These are phyloP conservation scores for Erysimum cheiranthoides DNA, from an alignment of 345 rosid genomes.

Conservation along the genomic window DNA sequence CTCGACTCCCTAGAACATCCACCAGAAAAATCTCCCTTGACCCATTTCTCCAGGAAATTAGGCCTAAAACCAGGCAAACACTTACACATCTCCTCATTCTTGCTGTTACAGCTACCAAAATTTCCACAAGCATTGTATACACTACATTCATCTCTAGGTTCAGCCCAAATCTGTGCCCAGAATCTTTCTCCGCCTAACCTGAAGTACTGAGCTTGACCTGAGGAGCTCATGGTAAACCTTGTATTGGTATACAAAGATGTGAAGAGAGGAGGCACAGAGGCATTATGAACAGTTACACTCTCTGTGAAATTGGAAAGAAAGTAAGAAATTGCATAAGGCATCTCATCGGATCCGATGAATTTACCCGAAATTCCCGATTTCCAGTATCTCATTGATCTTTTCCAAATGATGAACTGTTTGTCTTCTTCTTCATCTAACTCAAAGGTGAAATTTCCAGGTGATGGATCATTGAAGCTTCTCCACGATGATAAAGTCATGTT, in stretches of 20 bases:
- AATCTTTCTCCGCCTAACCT: conserved; percentile 39
- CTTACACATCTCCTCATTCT: conserved; percentile 49
- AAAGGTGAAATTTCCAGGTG: conserved; percentile 65
- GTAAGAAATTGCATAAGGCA: conserved; percentile 48
- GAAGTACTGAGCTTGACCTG: conserved; percentile 51
- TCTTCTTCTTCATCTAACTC: conserved; percentile 49
- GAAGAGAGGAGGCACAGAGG: conserved; percentile 54
- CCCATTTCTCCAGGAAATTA: conserved; percentile 50
- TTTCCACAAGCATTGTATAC: conserved; percentile 55
- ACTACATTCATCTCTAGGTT: conserved; percentile 56
- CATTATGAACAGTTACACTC: conserved; percentile 42
- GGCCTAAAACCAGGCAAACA: conserved; percentile 60
- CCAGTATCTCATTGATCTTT: conserved; percentile 54
- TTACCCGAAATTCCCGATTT: conserved; percentile 52
- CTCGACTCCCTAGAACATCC: conserved; percentile 57
- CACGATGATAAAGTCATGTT: conserved; percentile 56
- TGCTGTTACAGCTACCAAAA: conserved; percentile 56
- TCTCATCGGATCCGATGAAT: conserved; percentile 45
- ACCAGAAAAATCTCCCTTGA: conserved; percentile 41
- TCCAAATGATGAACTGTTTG: conserved; percentile 48
- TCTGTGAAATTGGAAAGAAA: conserved; percentile 56
- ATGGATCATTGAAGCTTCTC: conserved; percentile 59
- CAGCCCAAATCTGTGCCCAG: conserved; percentile 51
- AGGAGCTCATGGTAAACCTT: conserved; percentile 47
- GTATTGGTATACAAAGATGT: conserved; percentile 50